A percentile compares a stretch with the other conserved stretches of the same genome.
phyloP scores from a whole-genome alignment of 257 asterid species.

The Echium plantagineum region DNA sequence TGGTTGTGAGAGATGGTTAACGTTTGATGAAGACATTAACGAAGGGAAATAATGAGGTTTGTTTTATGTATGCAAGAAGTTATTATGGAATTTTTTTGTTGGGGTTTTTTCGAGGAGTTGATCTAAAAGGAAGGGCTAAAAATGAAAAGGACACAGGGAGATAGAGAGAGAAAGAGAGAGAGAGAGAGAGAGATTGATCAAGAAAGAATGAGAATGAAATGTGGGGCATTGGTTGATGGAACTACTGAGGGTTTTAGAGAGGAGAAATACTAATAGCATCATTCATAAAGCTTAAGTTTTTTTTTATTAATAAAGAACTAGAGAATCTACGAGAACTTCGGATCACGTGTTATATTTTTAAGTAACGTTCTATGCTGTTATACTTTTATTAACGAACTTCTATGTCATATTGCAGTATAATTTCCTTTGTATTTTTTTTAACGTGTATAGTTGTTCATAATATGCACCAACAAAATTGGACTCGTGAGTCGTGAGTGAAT shows the following conservation, averaged over 20 bases:
- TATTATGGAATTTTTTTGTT: conserved; percentile 12
- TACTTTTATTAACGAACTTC: too few species aligned
- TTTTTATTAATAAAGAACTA: conserved; percentile 26
- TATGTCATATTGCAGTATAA: too few species aligned
- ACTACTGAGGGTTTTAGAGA: conserved; percentile 13
- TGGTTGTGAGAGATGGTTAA: conserved; percentile 79
- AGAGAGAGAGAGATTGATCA: too few species aligned
- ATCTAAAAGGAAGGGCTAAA: conserved; percentile 28
- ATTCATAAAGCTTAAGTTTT: conserved; percentile 38
- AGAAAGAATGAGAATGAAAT: conserved; percentile 10
- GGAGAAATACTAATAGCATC: conserved; percentile 42
- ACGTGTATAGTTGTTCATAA: too few species aligned
- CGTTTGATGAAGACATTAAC: conserved; percentile 68
- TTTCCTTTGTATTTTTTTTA: too few species aligned
- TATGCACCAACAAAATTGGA: too few species aligned
- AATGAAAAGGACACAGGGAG: conserved; percentile 55
- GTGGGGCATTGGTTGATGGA: conserved; percentile 10
- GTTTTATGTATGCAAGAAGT: background rate
- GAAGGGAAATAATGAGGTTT: conserved; percentile 6
- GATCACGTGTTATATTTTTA: too few species aligned
- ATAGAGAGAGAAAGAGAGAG: too few species aligned
- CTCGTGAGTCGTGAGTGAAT: too few species aligned
- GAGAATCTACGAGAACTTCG: conserved; percentile 53
- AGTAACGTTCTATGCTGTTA: too few species aligned
- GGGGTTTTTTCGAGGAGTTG: conserved; percentile 22